phyloP scores from a whole-genome alignment of 768 basidiomycete species.

The Boletus reticulatus region DNA sequence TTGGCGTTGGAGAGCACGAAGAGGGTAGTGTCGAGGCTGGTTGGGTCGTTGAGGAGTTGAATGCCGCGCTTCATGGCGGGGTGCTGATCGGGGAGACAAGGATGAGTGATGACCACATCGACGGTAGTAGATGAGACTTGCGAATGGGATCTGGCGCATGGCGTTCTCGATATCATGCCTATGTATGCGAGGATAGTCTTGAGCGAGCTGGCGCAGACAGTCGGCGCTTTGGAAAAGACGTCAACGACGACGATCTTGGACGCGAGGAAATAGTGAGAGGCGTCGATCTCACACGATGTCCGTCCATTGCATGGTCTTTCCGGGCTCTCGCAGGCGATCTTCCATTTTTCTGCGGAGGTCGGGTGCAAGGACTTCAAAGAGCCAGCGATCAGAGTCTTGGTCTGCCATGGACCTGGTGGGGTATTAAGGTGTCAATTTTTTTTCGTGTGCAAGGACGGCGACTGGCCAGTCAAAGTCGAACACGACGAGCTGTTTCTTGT shows the following conservation, averaged over 20 bases:
- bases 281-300: constrained; percentile 76
- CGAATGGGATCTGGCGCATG: constrained; percentile 83
- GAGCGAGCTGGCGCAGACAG: constrained; percentile 59
- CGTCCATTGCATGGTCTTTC: constrained; percentile 74
- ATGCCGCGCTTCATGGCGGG: constrained; percentile 95
- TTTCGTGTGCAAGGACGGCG: neutral
- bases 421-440: neutral
- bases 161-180: constrained; percentile 75
- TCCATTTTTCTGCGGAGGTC: constrained; percentile 78
- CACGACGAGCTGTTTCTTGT: constrained; percentile 72
- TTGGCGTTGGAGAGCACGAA: constrained; percentile 95
- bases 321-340: constrained; percentile 49
- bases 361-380: constrained; percentile 84
- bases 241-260: neutral
- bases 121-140: constrained; percentile 35
- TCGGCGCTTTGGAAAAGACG: constrained; percentile 45
- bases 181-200: constrained; percentile 61
- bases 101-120: neutral
- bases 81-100: constrained; percentile 52
- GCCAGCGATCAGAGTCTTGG: constrained; percentile 95
- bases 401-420: constrained; percentile 80
- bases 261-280: neutral
- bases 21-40: constrained; percentile 66
- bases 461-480: constrained; percentile 96
- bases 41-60: constrained; percentile 62